Evolutionary conservation across 2,329 filamentous ascomycete species (phyloP).

Genomic region (Talaromyces marneffei): DNA sequence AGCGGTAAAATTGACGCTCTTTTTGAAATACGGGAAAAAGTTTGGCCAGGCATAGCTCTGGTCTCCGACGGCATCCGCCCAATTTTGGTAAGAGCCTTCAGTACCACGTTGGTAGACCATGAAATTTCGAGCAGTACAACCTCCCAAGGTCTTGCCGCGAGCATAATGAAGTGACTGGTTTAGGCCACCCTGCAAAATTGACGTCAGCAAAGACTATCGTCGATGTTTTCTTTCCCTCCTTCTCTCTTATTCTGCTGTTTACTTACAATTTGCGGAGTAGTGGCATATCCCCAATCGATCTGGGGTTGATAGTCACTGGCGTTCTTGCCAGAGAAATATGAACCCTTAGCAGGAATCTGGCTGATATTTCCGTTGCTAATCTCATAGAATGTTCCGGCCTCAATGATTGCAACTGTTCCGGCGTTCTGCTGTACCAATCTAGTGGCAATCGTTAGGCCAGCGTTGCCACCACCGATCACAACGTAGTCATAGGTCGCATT

Average conservation of each 20-base stretch:
- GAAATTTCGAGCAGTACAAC: conserved; percentile 11
- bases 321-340: not conserved
- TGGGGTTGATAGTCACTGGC: conserved; percentile 7
- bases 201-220: not conserved
- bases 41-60: conserved; percentile 28
- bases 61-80: conserved; percentile 34
- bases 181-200: not conserved
- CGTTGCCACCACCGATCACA: conserved; percentile 31
- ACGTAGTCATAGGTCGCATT: conserved; percentile 24
- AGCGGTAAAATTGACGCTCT: conserved; percentile 22
- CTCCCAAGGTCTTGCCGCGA: conserved; percentile 20
- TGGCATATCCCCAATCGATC: conserved; percentile 23
- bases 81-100: conserved; percentile 24
- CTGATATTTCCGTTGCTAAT: not conserved
- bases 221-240: no score
- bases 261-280: conserved; percentile 19
- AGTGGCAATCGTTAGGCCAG: conserved; percentile 28
- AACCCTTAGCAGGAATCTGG: not conserved
- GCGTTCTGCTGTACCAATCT: conserved; percentile 18
- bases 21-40: conserved; percentile 25
- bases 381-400: conserved; percentile 23
- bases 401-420: conserved; percentile 24
- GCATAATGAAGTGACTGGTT: conserved; percentile 17
- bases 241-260: not conserved
- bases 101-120: not conserved